Percentiles rank a stretch among this genome's conserved stretches.
These are phyloP conservation scores for Solanum microdontum DNA, from an alignment of 257 asterid genomes.

Conservation along the genomic window DNA sequence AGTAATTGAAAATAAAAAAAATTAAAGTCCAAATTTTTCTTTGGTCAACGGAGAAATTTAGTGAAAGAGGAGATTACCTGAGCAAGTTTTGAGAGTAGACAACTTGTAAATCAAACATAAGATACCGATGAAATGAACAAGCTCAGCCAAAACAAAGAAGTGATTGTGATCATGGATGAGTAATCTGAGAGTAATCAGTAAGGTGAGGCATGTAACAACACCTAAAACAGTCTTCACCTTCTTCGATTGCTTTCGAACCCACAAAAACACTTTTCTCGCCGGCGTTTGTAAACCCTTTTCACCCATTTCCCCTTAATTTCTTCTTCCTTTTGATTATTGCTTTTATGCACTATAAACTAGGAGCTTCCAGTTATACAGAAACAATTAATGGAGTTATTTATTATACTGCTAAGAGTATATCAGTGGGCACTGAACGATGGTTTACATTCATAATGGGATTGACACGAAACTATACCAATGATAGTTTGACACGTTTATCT, in stretches of 20 bases:
- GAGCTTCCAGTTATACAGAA: not conserved
- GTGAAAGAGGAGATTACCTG: conserved; percentile 27
- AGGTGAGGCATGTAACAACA: conserved; percentile 12
- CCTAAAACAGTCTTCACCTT: conserved; percentile 59
- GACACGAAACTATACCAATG: not conserved
- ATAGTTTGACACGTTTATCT: not conserved
- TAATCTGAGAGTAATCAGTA: conserved; percentile 52
- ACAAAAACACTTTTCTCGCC: conserved; percentile 43
- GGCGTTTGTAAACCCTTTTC: conserved; percentile 44
- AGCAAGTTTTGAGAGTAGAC: conserved; percentile 57
- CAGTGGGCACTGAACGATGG: not conserved
- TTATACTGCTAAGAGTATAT: not conserved
- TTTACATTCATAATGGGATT: not conserved
- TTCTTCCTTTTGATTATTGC: not conserved
- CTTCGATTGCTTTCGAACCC: conserved; percentile 70
- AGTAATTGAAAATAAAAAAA: too few species aligned
- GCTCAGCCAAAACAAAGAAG: conserved; percentile 56
- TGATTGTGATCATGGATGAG: conserved; percentile 41
- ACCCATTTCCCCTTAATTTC: conserved; percentile 56
- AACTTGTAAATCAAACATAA: conserved; percentile 70
- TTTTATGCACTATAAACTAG: not conserved
- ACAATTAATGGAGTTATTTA: not conserved
- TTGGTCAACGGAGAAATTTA: not conserved
- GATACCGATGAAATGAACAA: conserved; percentile 55
- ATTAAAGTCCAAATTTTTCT: too few species aligned